Evolutionary conservation across 176 grass and related monocot genomes (phyloP), one percentile per base, ranked within the genome.

Genomic region (Cocos nucifera): DNA sequence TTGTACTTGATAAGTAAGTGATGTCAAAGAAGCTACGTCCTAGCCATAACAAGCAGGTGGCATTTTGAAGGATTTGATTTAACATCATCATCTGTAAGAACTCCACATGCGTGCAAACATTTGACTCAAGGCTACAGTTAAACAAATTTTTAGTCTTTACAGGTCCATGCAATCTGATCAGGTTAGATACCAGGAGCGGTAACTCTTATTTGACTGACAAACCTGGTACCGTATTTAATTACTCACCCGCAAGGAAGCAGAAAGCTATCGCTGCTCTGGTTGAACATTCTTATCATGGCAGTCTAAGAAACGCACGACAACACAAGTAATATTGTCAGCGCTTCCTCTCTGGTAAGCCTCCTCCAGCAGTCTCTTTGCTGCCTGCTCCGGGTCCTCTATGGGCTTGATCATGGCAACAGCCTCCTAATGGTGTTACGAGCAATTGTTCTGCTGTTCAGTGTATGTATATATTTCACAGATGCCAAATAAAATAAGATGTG

Each of bases 361-460:
- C 4, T 78, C 70, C 57, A 95, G 61, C 9, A 89, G 86, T 27
- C 18, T 76, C 67, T 80, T 89, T n/a, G 90, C 90, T 2, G 86
- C 90, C 71, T 86, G 77, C 70, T 95, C 82, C 0, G 86, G 65
- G 19, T 89, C 82, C 18, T 79, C 22, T 3, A 95, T 86, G 20
- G 82, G 79, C 63, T 80, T 86, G 62, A 89, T 80, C 82, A 95
- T 89, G 19, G 70, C 73, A 3, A 95, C 90, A 3, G 90, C 85
- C 64, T 89, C 90, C 90, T 95, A 69, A 6, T 58, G 22, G 24
- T 54, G 0, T 23, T 22, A 15, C 16, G 5, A 56, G 0, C 58
- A 19, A 67, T 23, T 39, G 35, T 2, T 39, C 9, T 10, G 35
- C 1, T 0, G 35, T 39, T 39, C 35, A 12, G 9, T 39, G 6